phyloP scores from a whole-genome alignment of 2,329 filamentous ascomycete species.

The Dothistroma septosporum region DNA sequence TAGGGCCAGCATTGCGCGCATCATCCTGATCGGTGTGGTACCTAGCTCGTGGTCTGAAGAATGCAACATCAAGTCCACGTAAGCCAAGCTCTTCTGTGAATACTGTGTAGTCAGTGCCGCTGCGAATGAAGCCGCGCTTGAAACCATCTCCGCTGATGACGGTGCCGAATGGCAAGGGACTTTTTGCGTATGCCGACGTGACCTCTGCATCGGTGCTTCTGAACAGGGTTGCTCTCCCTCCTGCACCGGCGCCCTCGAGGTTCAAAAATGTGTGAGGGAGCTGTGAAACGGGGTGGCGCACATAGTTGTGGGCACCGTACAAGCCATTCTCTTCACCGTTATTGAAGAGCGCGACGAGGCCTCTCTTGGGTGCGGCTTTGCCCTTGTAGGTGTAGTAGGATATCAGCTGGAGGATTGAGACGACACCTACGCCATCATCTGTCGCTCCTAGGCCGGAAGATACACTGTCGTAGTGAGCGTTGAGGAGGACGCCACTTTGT shows the following conservation, averaged over 20 bases:
- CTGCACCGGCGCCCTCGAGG: slow-evolving; percentile 89
- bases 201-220: slow-evolving; percentile 83
- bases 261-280: slow-evolving; percentile 89
- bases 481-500: slow-evolving; percentile 75
- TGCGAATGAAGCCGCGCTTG: slow-evolving; percentile 69
- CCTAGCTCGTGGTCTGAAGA: slow-evolving; percentile 76
- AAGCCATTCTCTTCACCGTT: slow-evolving; percentile 94
- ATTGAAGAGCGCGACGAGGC: slow-evolving; percentile 82
- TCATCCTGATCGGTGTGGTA: slow-evolving; percentile 94
- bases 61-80: slow-evolving; percentile 86
- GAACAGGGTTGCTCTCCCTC: slow-evolving; percentile 82
- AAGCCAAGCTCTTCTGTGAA: slow-evolving; percentile 74
- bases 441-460: slow-evolving; percentile 90
- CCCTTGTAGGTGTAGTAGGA: slow-evolving; percentile 71
- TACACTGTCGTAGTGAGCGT: slow-evolving; percentile 92
- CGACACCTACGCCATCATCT: slow-evolving; percentile 85
- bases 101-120: slow-evolving; percentile 84
- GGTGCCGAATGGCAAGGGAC: slow-evolving; percentile 74
- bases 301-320: slow-evolving; percentile 80
- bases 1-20: slow-evolving; percentile 66
- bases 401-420: slow-evolving; percentile 80
- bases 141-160: slow-evolving; percentile 83
- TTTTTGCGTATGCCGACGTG: slow-evolving; percentile 69
- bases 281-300: slow-evolving; percentile 72
- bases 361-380: slow-evolving; percentile 67